Evolutionary conservation across 2,329 filamentous ascomycete species (phyloP).

Genomic region (Talaromyces albobiverticillius): DNA sequence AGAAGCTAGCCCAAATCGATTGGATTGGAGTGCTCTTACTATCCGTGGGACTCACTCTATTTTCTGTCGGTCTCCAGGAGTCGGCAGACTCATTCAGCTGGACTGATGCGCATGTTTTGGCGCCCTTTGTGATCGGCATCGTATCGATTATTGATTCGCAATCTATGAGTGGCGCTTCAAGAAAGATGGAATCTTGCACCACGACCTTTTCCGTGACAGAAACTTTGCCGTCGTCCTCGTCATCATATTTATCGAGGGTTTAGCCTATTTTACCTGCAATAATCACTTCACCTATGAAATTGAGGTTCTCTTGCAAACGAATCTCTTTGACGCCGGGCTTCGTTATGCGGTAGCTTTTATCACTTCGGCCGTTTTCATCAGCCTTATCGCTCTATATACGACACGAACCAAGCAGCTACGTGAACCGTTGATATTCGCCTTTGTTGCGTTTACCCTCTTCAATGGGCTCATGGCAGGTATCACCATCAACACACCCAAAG

Average conservation of each 20-base stretch:
- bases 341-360: not conserved
- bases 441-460: too few species aligned
- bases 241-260: not conserved
- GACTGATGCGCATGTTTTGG: not conserved
- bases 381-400: not conserved
- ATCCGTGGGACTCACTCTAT: not conserved
- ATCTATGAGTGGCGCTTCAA: not conserved
- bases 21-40: not conserved
- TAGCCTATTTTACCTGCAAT: not conserved
- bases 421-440: not conserved
- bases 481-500: too few species aligned
- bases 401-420: too few species aligned
- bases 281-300: not conserved
- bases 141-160: not conserved
- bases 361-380: not conserved
- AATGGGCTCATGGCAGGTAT: too few species aligned
- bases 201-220: not conserved
- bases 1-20: not conserved
- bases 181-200: not conserved
- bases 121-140: not conserved
- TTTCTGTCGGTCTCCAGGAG: not conserved
- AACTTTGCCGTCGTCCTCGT: not conserved
- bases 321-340: not conserved
- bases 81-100: not conserved
- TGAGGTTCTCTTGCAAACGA: not conserved